Base-by-base conservation (phyloP, 371 early-diverging fungal genomes). In the Umbelopsis sp. region DNA sequence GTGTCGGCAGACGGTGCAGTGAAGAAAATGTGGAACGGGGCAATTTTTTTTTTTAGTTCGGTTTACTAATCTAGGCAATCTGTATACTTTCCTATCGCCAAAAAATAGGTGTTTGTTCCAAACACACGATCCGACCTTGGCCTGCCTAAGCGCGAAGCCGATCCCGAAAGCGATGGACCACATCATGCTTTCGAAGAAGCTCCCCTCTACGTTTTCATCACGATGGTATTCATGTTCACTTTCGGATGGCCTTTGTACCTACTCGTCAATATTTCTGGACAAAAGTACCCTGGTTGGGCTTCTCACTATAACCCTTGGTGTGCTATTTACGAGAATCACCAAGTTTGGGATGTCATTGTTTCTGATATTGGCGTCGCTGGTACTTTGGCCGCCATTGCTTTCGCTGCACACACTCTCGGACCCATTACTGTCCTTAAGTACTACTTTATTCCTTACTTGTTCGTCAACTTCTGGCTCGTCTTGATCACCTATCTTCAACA, bases 401-500 rank as follows among this genome's bases (percentile, higher is more conserved):
- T 86, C 67, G 77, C 82, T 62, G 77, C 81, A 1, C 73, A 80
- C 68, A 50, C 77, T 50, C 90, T 81, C 71, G 90, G 92, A 14
- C 70, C 86, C 64, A 65, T 82, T 32, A 71, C 85, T 38, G 89
- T 94, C 11, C 72, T 88, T 65, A 88, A 88, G 74, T 96, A 85
- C 84, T 96, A 96, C 78, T 78, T 91, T n/a, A 80, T 94, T 51
- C 96, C 96, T 24, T 96, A 95, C 78, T 72, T 91, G 63, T 77
- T 81, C 70, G 91, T 93, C 71, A 93, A 94, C 87, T 85, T 87
- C 70, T 95, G 94, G 94, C 85, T 95, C 53, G 94, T 96, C 35
- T 77, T 92, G 70, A 95, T 96, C 75, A 94, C 96, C 20, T 96
- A 81, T 74, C 77, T 96, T 69, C 95, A 96, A 84, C 96, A 96